Conservation (phyloP, 106 monocot species). For the Acorus gramineus region DNA sequence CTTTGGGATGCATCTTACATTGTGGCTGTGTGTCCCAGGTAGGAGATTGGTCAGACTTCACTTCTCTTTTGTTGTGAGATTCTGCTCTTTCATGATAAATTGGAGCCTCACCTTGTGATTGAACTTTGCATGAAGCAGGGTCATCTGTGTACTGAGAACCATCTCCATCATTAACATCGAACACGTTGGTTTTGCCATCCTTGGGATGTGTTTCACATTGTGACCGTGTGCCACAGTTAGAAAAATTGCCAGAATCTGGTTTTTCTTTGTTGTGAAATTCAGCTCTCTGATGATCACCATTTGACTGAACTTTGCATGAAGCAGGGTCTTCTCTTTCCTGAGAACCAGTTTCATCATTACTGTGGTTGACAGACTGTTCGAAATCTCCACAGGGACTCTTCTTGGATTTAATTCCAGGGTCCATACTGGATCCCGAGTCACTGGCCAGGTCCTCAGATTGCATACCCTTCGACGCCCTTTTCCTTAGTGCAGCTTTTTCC, state of each 20-base stretch:
- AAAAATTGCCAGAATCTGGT: background rate
- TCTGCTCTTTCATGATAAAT: background rate
- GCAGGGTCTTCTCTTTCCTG: background rate
- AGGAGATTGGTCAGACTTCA: background rate
- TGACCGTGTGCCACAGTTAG: background rate
- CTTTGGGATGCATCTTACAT: background rate
- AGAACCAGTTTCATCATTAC: conserved; percentile 11
- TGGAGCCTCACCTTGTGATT: conserved; percentile 3
- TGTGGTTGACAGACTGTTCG: conserved; percentile 2
- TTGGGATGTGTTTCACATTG: background rate
- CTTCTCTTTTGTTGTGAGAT: background rate
- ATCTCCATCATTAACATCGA: background rate
- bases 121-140: conserved; percentile 4
- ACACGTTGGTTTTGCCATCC: conserved; percentile 2
- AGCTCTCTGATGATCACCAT: background rate
- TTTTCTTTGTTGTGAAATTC: background rate
- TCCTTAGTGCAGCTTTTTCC: conserved; percentile 69
- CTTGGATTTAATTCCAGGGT: conserved; percentile 8
- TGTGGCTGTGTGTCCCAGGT: background rate
- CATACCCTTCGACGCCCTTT: conserved; percentile 11
- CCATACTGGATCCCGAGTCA: conserved; percentile 20
- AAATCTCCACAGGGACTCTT: background rate
- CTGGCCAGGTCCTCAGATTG: conserved; percentile 15
- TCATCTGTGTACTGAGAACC: conserved; percentile 3
- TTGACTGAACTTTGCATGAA: conserved; percentile 2